Conservation (phyloP, 2,329 filamentous ascomycete genomes). For the Ilyonectria sp. region DNA sequence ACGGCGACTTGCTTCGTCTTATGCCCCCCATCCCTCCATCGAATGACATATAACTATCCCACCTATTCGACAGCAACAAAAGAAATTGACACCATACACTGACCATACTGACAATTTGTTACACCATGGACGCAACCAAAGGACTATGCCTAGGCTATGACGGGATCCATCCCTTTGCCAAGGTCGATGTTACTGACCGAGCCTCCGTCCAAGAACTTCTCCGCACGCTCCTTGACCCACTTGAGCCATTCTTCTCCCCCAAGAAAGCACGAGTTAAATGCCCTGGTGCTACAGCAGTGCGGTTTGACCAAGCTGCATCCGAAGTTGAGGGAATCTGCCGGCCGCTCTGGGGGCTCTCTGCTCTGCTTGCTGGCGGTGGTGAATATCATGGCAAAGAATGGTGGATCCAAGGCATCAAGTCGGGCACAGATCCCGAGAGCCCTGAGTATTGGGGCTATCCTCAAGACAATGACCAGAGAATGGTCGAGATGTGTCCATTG, state of each 20-base stretch:
- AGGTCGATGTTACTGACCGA: constrained; percentile 65
- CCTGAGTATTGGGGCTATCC: constrained; percentile 85
- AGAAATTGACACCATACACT: not conserved
- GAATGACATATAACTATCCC: not conserved
- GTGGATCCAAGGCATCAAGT: constrained; percentile 78
- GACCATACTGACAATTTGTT: not conserved
- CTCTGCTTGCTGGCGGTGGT: constrained; percentile 78
- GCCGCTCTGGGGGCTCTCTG: constrained; percentile 82
- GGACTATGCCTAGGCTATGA: constrained; percentile 64
- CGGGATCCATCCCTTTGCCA: constrained; percentile 69
- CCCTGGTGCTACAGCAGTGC: constrained; percentile 78
- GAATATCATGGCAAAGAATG: constrained; percentile 74
- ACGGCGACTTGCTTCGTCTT: constrained; percentile 20
- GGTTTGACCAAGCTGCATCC: constrained; percentile 83
- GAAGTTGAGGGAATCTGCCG: constrained; percentile 84
- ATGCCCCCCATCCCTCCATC: constrained; percentile 19
- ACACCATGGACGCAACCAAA: constrained; percentile 36
- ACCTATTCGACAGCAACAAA: not conserved
- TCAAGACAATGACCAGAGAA: constrained; percentile 83
- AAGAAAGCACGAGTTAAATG: constrained; percentile 75
- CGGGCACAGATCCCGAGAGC: constrained; percentile 78
- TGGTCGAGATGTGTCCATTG: constrained; percentile 89
- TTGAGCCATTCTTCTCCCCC: constrained; percentile 81
- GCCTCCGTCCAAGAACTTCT: constrained; percentile 74
- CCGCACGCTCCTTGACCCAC: constrained; percentile 76